Evolutionary conservation across 148 eudicot species (phyloP).

Genomic region (Nepenthes gracilis): DNA sequence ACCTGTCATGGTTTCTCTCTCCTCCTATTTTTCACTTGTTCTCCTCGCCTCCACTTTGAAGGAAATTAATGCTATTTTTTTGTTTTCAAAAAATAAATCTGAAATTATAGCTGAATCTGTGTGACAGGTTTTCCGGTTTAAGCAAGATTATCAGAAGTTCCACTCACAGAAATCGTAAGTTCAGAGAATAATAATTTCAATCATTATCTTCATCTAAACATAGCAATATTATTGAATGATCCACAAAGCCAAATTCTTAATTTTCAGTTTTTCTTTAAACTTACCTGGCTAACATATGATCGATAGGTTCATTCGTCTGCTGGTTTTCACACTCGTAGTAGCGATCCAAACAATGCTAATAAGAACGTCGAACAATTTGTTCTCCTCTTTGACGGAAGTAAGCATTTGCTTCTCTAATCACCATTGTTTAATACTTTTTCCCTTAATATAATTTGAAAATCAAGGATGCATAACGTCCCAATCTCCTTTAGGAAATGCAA

Average conservation of each 20-base stretch:
- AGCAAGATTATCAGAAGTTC: slow-evolving; percentile 90
- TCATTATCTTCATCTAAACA: not conserved
- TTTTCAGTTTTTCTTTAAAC: not conserved
- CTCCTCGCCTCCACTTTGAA: not conserved
- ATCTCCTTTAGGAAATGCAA: no score
- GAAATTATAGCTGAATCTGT: not conserved
- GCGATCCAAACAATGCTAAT: slow-evolving; percentile 88
- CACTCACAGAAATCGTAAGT: slow-evolving; percentile 81
- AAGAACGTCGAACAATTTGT: slow-evolving; percentile 67
- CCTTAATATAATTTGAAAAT: no score
- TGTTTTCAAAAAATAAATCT: not conserved
- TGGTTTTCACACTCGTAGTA: slow-evolving; percentile 92
- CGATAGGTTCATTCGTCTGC: slow-evolving; percentile 64
- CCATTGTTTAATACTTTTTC: no score
- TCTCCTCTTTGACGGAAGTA: slow-evolving; percentile 86
- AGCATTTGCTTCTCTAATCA: slow-evolving; percentile 16
- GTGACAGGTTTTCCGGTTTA: slow-evolving; percentile 70
- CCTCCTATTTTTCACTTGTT: not conserved
- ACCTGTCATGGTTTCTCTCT: slow-evolving; percentile 56
- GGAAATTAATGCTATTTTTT: not conserved
- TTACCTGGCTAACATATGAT: not conserved
- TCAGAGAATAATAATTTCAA: slow-evolving; percentile 2
- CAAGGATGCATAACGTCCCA: no score
- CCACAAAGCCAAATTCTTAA: not conserved
- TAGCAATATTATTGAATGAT: not conserved